These are phyloP conservation scores for Moniliophthora roreri DNA, from an alignment of 1,284 basidiomycete genomes.

Conservation along the genomic window DNA sequence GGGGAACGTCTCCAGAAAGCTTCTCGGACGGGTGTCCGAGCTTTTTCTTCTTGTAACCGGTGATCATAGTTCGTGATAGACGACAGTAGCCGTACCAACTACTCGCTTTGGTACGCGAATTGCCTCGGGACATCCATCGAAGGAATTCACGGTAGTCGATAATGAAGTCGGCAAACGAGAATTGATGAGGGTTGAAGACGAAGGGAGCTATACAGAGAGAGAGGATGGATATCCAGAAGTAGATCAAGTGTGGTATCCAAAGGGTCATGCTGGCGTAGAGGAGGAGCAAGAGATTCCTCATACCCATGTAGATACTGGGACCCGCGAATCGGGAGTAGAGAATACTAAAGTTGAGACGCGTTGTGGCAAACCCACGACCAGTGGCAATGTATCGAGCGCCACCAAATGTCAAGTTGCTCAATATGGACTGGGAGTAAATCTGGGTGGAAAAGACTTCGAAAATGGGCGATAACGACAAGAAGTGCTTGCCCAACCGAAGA, in stretches of 20 bases:
- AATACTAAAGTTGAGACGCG: conserved; percentile 91
- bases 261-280: conserved; percentile 88
- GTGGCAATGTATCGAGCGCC: conserved; percentile 97
- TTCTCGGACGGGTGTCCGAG: conserved; percentile 96
- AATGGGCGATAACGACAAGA: conserved; percentile 90
- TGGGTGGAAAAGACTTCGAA: conserved; percentile 98
- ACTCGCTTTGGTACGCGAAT: conserved; percentile 92
- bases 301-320: conserved; percentile 97
- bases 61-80: conserved; percentile 92
- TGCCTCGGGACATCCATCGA: conserved; percentile 97
- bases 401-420: conserved; percentile 94
- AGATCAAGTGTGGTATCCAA: conserved; percentile 93
- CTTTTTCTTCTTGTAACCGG: conserved; percentile 98
- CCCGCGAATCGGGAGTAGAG: conserved; percentile 97
- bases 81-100: conserved; percentile 99
- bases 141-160: conserved; percentile 97
- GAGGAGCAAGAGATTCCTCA: conserved; percentile 87
- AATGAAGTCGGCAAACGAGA: conserved; percentile 93
- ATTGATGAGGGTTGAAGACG: conserved; percentile 98
- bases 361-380: conserved; percentile 95
- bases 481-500: conserved; percentile 90
- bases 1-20: conserved; percentile 87
- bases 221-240: conserved; percentile 94
- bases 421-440: conserved; percentile 93
- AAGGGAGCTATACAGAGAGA: conserved; percentile 94